Percentiles rank a stretch among this genome's conserved stretches.
Evolutionary conservation across 306 rosid genomes (phyloP).

Genomic region (Adenanthera pavonina): DNA sequence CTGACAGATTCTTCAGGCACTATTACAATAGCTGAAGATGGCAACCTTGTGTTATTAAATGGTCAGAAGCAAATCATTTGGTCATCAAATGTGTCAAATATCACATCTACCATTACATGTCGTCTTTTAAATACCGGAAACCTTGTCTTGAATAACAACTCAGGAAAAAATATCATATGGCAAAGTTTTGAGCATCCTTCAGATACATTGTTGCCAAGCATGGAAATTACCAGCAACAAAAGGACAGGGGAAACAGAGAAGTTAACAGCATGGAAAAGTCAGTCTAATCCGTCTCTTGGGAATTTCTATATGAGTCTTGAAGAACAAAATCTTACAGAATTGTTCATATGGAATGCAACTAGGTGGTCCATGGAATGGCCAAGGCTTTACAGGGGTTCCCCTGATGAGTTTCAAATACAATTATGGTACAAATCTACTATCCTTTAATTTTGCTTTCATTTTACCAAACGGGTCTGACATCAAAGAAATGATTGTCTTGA

Average conservation of each 20-base stretch:
- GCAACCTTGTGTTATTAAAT: neutral
- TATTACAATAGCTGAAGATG: neutral
- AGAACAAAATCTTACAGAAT: conserved; percentile 12
- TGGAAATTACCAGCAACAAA: neutral
- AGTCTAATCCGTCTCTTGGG: conserved; percentile 7
- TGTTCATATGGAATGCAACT: conserved; percentile 32
- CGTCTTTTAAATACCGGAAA: conserved; percentile 37
- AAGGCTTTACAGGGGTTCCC: conserved; percentile 18
- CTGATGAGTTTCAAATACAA: neutral
- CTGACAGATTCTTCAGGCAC: neutral
- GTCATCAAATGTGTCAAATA: conserved; percentile 14
- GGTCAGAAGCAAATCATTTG: neutral
- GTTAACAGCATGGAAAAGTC: conserved; percentile 12
- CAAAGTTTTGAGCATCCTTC: conserved; percentile 21
- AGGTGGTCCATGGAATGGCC: neutral
- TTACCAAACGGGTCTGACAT: neutral
- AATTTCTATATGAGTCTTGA: conserved; percentile 14
- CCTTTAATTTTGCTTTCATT: neutral
- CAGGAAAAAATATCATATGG: neutral
- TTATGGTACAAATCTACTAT: neutral
- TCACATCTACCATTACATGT: conserved; percentile 14
- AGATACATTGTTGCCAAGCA: neutral
- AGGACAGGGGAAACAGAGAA: neutral
- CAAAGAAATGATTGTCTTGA: neutral
- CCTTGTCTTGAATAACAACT: neutral